Base-by-base conservation (phyloP, 1,284 basidiomycete species). In the Ganoderma lucidum region DNA sequence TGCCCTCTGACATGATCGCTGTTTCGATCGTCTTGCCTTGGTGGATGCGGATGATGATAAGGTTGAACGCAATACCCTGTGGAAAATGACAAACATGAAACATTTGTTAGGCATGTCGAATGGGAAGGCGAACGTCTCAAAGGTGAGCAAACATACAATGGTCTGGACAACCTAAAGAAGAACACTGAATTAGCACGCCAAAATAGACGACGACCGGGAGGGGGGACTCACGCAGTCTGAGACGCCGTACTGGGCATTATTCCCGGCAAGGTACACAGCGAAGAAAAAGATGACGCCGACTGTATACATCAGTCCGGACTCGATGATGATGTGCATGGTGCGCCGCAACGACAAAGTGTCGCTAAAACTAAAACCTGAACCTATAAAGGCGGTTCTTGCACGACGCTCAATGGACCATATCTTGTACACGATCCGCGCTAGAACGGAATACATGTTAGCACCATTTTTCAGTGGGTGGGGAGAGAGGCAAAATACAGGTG, bases 401-500 rank as follows among this genome's bases (percentile, higher is more conserved):
- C 4, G 17, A 58, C 28, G 37, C 2, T 39, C 62, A 65, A 17
- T 19, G 6, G 53, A 32, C 53, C 53, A 32, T 32, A 56, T 56
- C 30, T 56, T 56, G 53, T 32, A 56, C 5, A 56, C 53, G 30
- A 56, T 56, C 32, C 32, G 19, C 3, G 53, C 53, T 56, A 55
- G 23, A n/a, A 56, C 12, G 9, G 2, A 30, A 4, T 0, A 9
- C 3, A 32, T 6, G 3, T 56, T 28, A 56, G 53, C 30, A 17
- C 6, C 4, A 2, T 9, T 53, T 53, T 2, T 30, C 1, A 15
- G 28, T 2, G 8, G 14, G 23, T 30, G 0, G 4, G 19, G 6
- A 9, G 30, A 10, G 17, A 56, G 0, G 0, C 17, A 2, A 35
- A 17, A 66, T 35, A 83, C 82, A 76, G 1, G 83, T 83, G 9